Evolutionary conservation across 306 rosid genomes (phyloP), one percentile per base, ranked within the genome.

Genomic region (Lagenaria siceraria): DNA sequence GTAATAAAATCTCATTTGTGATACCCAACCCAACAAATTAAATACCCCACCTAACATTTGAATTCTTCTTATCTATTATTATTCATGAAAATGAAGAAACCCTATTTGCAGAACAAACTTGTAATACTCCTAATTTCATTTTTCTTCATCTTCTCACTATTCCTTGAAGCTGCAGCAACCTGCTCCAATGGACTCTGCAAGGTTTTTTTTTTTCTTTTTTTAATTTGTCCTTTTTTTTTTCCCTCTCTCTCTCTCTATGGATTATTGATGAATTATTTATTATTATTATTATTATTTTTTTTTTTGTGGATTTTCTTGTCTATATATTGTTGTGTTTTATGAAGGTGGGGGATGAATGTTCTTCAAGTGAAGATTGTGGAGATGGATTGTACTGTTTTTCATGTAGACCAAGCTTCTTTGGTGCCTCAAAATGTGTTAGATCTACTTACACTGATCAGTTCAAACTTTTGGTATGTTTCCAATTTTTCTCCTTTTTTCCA

Each of bases 381-480:
- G 38, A 76, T 40, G 96, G 91, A 3, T 78, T 87, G 21, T 81
- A 82, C 35, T 94, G 98, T 81, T 89, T 69, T 38, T 81, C 85
- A 4, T 94, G 98, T 83, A 64, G 84, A 21, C 25, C 76, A 46
- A 90, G 68, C 0, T 89, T 85, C 71, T 3, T 75, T 19, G 93
- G 85, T 19, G 92, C 84, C 54, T 68, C 87, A 4, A 89, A 86
- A 82, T 94, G 98, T 84, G 88, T 94, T 14, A 85, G 97, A 83
- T 88, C 95, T 25, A 77, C 85, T 59, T 49, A 71, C 29, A 90
- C 97, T 22, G 78, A 94, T 82, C 96, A 87, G 74, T 94, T 94
- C 88, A 84, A 86, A 84, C 90, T 92, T 74, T 19, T 89, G 80
- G 97, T 94, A 90, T 76, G 81, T 46, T 12, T 76, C 81, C n/a